Evolutionary conservation across 1,284 basidiomycete species (phyloP).

Genomic region (Irpex rosettiformis): DNA sequence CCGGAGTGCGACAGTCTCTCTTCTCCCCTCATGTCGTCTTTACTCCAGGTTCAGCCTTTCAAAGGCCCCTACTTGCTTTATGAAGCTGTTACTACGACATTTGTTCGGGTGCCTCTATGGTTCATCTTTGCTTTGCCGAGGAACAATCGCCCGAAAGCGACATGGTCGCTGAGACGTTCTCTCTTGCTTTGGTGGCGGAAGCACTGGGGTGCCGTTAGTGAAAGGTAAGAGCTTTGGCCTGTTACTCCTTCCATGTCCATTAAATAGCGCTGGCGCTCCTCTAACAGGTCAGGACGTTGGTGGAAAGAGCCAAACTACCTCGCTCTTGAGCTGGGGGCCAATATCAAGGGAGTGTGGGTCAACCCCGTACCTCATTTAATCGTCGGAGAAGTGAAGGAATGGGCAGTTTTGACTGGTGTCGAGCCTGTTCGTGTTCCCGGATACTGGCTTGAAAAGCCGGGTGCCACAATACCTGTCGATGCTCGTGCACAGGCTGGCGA

Average conservation of each 20-base stretch:
- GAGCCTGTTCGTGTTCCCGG: background rate
- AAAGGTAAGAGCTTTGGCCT: background rate
- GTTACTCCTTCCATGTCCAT: background rate
- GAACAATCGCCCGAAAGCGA: background rate
- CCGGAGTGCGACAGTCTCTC: no score
- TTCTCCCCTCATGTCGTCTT: background rate
- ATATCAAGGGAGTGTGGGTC: conserved; percentile 22
- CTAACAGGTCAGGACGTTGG: background rate
- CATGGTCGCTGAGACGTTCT: background rate
- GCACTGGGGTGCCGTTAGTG: background rate
- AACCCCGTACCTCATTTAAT: background rate
- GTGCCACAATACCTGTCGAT: background rate
- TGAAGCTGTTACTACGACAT: background rate
- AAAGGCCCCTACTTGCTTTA: conserved; percentile 11
- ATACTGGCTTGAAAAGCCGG: conserved; percentile 5
- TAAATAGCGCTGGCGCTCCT: background rate
- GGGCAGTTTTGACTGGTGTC: background rate
- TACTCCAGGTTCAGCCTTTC: conserved; percentile 5
- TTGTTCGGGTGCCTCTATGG: conserved; percentile 3
- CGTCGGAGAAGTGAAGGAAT: conserved; percentile 1
- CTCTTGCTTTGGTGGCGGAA: background rate
- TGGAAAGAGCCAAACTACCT: conserved; percentile 3
- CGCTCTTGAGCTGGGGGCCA: background rate
- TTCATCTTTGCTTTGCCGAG: conserved; percentile 1
- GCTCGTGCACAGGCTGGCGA: background rate